Evolutionary conservation across 2,329 filamentous ascomycete species (phyloP).

Genomic region (Sclerotinia nivalis): DNA sequence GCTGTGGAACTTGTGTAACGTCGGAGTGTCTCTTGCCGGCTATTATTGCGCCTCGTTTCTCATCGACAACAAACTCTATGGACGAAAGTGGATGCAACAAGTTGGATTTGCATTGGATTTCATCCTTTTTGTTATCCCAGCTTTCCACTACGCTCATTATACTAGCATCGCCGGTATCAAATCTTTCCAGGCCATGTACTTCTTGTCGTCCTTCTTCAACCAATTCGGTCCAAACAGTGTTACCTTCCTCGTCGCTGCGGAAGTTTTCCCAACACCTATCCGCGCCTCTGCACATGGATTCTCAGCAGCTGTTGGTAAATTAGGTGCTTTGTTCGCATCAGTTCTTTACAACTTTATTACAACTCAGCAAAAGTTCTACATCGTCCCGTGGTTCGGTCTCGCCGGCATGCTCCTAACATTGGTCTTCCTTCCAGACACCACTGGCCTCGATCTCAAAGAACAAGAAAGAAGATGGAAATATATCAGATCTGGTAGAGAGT

Average conservation of each 20-base stretch:
- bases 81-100: conserved; percentile 95
- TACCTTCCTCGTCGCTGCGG: conserved; percentile 92
- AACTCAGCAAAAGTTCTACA: conserved; percentile 80
- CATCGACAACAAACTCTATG: conserved; percentile 67
- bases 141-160: conserved; percentile 86
- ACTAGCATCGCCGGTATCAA: conserved; percentile 69
- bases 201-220: conserved; percentile 97
- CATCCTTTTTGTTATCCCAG: conserved; percentile 88
- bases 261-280: conserved; percentile 93
- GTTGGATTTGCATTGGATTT: conserved; percentile 92
- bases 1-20: conserved; percentile 92
- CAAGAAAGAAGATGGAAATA: conserved; percentile 92
- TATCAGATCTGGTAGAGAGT: conserved; percentile 73
- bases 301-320: conserved; percentile 87
- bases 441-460: conserved; percentile 93
- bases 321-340: conserved; percentile 81
- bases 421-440: conserved; percentile 93
- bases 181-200: conserved; percentile 98
- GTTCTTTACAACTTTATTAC: conserved; percentile 95
- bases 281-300: conserved; percentile 93
- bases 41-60: conserved; percentile 73
- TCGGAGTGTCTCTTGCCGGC: conserved; percentile 78
- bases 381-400: conserved; percentile 95
- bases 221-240: conserved; percentile 93
- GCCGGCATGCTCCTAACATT: conserved; percentile 79